Evolutionary conservation across 2,329 filamentous ascomycete species (phyloP), one percentile per base, ranked within the genome.

Genomic region (Colletotrichum navitas): DNA sequence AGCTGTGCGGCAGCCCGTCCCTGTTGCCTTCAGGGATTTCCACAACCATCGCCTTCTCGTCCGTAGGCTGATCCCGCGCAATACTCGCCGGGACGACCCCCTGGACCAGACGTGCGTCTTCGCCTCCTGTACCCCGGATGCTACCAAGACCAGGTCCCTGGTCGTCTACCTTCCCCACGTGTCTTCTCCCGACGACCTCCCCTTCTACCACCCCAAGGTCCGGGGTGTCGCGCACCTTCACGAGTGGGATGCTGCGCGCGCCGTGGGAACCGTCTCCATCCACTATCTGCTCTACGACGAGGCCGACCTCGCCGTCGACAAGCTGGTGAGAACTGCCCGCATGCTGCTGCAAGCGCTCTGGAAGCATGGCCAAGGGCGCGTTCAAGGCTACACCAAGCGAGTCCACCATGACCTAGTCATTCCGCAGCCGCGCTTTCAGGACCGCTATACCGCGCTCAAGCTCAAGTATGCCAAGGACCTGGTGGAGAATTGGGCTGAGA

Each of bases 131-230:
- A 76, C 77, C 68, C 65, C 52, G 24, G 68, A 62, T 68, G 55
- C 34, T 18, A 32, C 43, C 11, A 81, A 82, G 39, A 68, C 56
- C 41, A 70, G 73, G 63, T 88, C 86, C 41, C 81, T 95, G 63
- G 89, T 97, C 21, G 80, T 97, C 43, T 97, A 97, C 79, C 85
- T 93, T 7, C 94, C 95, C 10, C 94, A 97, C 80, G 85, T 90
- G 11, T 80, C 85, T 41, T 83, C 83, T 1, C 83, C 87, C 14
- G 85, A 88, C 18, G 87, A 92, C 3, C 87, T 96, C 73, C 95
- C 95, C 1, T 97, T 93, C 81, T 98, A 98, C 81, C 95, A 98
- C 78, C 95, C 95, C 29, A 86, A 88, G 63, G 91, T 97, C 29
- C 87, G 86, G 63, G 90, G 89, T 16, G 85, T 97, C 32, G 94